These are phyloP conservation scores for Cutaneotrichosporon arboriforme DNA, from an alignment of 1,284 basidiomycete species.

Conservation along the genomic window DNA sequence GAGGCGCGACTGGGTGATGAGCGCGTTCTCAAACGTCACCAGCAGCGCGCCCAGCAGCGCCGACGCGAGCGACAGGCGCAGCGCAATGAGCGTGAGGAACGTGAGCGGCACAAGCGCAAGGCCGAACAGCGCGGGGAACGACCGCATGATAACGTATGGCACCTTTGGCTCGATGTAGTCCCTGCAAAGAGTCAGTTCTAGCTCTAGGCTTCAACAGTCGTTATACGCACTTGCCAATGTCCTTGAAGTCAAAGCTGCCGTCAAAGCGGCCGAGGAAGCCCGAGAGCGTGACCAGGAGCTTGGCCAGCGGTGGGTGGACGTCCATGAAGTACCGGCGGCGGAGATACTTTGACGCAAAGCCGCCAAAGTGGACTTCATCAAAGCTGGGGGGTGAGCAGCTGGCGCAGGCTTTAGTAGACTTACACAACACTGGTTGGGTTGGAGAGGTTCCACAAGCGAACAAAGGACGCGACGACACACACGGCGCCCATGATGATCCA, in stretches of 20 bases:
- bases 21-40: constrained; percentile 92
- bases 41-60: constrained; percentile 84
- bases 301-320: constrained; percentile 95
- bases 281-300: constrained; percentile 86
- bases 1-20: constrained; percentile 90
- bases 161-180: constrained; percentile 66
- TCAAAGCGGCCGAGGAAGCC: constrained; percentile 86
- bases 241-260: constrained; percentile 93
- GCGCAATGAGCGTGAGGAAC: constrained; percentile 86
- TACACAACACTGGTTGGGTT: constrained; percentile 83
- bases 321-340: constrained; percentile 96
- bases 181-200: constrained; percentile 50
- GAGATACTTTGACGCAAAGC: constrained; percentile 79
- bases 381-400: constrained; percentile 57
- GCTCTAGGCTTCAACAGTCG: background rate
- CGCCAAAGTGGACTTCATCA: constrained; percentile 95
- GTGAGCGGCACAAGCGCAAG: constrained; percentile 82
- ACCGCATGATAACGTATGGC: constrained; percentile 94
- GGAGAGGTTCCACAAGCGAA: constrained; percentile 72
- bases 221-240: constrained; percentile 78
- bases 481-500: constrained; percentile 36
- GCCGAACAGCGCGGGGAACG: constrained; percentile 84
- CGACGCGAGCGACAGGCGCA: constrained; percentile 83
- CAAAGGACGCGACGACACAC: constrained; percentile 57
- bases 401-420: constrained; percentile 43